phyloP scores from a whole-genome alignment of 768 basidiomycete species.

The Suillus occidentalis region DNA sequence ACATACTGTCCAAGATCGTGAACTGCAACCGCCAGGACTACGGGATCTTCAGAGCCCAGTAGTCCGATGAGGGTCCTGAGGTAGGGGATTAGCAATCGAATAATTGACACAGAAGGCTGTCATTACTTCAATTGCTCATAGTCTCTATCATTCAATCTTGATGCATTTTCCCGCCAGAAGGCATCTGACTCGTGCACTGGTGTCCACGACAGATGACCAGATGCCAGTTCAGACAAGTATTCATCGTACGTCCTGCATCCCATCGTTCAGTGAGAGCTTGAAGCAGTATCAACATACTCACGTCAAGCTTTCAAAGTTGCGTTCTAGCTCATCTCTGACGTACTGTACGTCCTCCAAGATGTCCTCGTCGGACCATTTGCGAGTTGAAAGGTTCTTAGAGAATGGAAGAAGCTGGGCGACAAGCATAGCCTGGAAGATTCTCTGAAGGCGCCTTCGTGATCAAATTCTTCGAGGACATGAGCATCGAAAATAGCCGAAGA shows the following conservation, averaged over 20 bases:
- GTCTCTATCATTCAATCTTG: slow-evolving; percentile 81
- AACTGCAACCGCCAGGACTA: slow-evolving; percentile 86
- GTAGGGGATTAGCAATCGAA: neutral
- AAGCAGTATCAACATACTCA: slow-evolving; percentile 37
- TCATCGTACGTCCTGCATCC: slow-evolving; percentile 87
- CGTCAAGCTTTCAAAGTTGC: slow-evolving; percentile 88
- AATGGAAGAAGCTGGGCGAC: slow-evolving; percentile 86
- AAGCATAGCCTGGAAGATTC: slow-evolving; percentile 93
- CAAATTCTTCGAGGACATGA: slow-evolving; percentile 62
- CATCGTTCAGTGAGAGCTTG: neutral
- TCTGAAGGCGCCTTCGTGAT: slow-evolving; percentile 82
- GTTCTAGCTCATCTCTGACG: slow-evolving; percentile 81
- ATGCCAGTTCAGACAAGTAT: slow-evolving; percentile 86
- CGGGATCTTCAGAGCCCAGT: slow-evolving; percentile 64
- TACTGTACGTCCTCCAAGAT: slow-evolving; percentile 89
- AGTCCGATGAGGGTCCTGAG: slow-evolving; percentile 72
- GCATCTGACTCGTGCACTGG: slow-evolving; percentile 95
- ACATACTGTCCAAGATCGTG: slow-evolving; percentile 96
- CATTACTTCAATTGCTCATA: slow-evolving; percentile 80
- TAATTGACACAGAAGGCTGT: neutral
- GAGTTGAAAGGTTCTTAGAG: slow-evolving; percentile 73
- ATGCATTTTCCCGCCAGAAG: slow-evolving; percentile 97
- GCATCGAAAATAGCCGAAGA: neutral
- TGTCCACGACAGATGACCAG: slow-evolving; percentile 92
- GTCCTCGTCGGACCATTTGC: slow-evolving; percentile 97